phyloP scores from a whole-genome alignment of 805 yeast genomes.

The Priceomyces castillae region DNA sequence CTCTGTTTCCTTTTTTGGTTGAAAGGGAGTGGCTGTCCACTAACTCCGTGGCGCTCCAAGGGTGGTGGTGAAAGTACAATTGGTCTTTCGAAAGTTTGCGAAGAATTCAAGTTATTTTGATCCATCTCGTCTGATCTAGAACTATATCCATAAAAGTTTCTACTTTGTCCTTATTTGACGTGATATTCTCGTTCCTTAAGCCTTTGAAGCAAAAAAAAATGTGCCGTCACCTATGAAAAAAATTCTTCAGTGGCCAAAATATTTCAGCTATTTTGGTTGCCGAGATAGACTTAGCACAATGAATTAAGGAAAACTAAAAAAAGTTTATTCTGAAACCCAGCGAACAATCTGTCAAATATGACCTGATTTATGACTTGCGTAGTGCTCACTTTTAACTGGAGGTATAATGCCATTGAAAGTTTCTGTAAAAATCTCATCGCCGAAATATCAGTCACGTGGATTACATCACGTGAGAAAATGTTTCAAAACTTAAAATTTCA shows the following conservation, averaged over 20 bases:
- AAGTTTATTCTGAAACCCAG: background rate
- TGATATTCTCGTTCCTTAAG: background rate
- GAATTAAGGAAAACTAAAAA: background rate
- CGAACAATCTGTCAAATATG: background rate
- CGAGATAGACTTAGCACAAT: background rate
- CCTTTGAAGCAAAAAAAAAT: background rate
- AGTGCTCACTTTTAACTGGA: background rate
- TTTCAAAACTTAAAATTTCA: too few species aligned
- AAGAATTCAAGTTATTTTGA: constrained; percentile 12
- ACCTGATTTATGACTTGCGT: background rate
- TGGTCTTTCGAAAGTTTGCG: constrained; percentile 29
- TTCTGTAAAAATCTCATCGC: constrained; percentile 1
- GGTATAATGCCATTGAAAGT: background rate
- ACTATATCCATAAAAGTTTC: background rate
- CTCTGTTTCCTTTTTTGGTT: constrained; percentile 35
- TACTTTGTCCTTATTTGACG: background rate
- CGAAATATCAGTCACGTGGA: too few species aligned
- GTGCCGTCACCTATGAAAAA: background rate
- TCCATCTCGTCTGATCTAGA: constrained; percentile 10
- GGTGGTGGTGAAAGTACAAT: constrained; percentile 44
- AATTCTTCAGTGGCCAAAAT: background rate
- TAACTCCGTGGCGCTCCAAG: constrained; percentile 21
- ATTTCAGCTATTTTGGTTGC: background rate
- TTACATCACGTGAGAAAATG: too few species aligned
- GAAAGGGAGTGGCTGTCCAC: constrained; percentile 3